A percentile compares a stretch with the other conserved stretches of the same genome.
Evolutionary conservation across 306 rosid genomes (phyloP).

Genomic region (Pyrus betulifolia): DNA sequence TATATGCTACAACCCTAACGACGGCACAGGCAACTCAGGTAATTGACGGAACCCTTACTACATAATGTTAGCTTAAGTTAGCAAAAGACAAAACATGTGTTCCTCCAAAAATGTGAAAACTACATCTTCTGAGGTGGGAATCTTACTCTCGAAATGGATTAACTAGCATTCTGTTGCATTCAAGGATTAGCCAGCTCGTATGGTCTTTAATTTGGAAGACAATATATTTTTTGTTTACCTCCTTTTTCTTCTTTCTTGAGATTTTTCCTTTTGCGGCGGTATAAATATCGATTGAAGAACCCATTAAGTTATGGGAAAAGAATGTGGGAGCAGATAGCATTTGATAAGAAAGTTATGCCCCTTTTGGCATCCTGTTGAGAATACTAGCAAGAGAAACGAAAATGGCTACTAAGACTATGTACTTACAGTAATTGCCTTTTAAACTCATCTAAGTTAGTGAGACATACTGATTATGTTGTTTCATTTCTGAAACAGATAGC

Average conservation of each 20-base stretch:
- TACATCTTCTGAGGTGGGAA: neutral
- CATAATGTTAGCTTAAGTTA: neutral
- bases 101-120: neutral
- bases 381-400: neutral
- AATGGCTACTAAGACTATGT: neutral
- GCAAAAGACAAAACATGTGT: neutral
- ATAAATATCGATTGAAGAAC: neutral
- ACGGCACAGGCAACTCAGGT: constrained; percentile 72
- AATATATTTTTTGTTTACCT: neutral
- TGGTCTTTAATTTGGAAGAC: neutral
- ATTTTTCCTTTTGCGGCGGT: neutral
- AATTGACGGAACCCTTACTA: constrained; percentile 11
- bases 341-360: neutral
- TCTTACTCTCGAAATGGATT: neutral
- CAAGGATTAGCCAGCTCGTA: neutral
- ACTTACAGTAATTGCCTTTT: neutral
- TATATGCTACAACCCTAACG: constrained; percentile 52
- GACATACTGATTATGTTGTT: neutral
- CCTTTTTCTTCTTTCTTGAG: neutral
- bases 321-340: neutral
- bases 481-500: constrained; percentile 57
- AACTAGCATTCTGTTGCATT: neutral
- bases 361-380: neutral
- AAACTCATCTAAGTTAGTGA: neutral
- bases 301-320: neutral